Evolutionary conservation across 2,329 filamentous ascomycete genomes (phyloP).

Genomic region (Colletotrichum eremochloae): DNA sequence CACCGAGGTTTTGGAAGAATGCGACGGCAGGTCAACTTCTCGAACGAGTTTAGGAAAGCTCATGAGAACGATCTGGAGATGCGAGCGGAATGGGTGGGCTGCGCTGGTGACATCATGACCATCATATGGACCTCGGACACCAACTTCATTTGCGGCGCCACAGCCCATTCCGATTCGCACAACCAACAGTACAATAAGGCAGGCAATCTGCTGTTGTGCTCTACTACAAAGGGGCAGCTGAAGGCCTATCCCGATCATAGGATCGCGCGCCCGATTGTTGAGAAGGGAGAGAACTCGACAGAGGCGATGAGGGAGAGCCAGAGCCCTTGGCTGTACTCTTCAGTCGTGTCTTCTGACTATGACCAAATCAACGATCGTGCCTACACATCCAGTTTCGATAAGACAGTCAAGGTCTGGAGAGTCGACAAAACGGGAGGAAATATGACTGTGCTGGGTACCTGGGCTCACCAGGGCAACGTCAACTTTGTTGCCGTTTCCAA

Average conservation of each 20-base stretch:
- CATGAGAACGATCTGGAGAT: conserved; percentile 66
- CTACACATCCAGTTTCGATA: conserved; percentile 74
- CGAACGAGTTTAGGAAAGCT: conserved; percentile 58
- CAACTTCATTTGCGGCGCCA: conserved; percentile 73
- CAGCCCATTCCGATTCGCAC: conserved; percentile 71
- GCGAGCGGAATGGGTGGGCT: conserved; percentile 69
- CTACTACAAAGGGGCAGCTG: conserved; percentile 58
- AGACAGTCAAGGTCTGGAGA: conserved; percentile 71
- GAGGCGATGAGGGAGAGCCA: conserved; percentile 70
- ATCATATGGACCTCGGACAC: conserved; percentile 68
- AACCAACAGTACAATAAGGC: conserved; percentile 77
- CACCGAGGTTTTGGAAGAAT: conserved; percentile 58
- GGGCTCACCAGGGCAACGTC: conserved; percentile 70
- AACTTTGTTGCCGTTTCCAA: conserved; percentile 72
- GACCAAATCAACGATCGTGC: conserved; percentile 59
- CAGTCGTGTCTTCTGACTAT: conserved; percentile 73
- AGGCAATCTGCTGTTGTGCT: conserved; percentile 72
- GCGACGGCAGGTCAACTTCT: conserved; percentile 59
- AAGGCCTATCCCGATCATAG: conserved; percentile 69
- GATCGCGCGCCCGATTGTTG: conserved; percentile 66
- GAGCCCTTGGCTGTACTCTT: conserved; percentile 74
- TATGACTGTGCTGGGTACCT: conserved; percentile 64
- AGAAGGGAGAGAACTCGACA: conserved; percentile 67
- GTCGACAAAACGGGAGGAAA: conserved; percentile 53
- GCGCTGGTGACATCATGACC: conserved; percentile 72